Evolutionary conservation across 2,329 filamentous ascomycete genomes (phyloP), one percentile per base, ranked within the genome.

Genomic region (Fusarium agapanthi): DNA sequence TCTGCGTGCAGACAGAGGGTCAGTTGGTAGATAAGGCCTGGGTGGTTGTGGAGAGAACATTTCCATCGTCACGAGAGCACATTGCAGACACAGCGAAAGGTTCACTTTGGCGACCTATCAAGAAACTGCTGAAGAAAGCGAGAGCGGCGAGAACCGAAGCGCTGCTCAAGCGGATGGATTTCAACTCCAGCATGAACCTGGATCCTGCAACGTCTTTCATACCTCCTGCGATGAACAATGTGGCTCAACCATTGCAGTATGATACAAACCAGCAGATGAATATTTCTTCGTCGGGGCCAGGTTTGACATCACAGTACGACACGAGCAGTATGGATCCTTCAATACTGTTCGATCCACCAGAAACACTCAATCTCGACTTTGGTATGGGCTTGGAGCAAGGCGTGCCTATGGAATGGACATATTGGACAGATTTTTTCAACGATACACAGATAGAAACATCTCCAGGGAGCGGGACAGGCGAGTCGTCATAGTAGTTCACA

Each of bases 61-160:
- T 86, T 74, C 81, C 82, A 5, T 72, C 78, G 5, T 87, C 84
- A 75, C 81, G 81, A 44, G 79, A 81, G 20, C 77, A 80, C 58
- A 84, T 89, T 55, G 87, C 87, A 7, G 87, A 89, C 68, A 82
- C 83, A 11, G 81, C 82, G 54, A 81, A 82, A 32, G 88, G 87
- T 3, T 83, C 84, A 59, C 81, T 89, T 13, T 89, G 88, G 87
- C 80, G 84, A 43, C 88, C 88, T 4, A 84, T 89, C 34, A 84
- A 84, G 73, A 88, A 88, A 75, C 78, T 89, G 8, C 80, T 87
- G 67, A 84, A 83, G 67, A 86, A 86, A 75, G 88, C 88, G 1
- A 83, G 79, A 72, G 81, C 80, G 7, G 84, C 81, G 13, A 79
- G 83, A 44, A 74, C 77, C 7, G 79, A 80, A 58, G 79, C 79